These are phyloP conservation scores for Phialophora verrucosa DNA, from an alignment of 2,329 filamentous ascomycete species.

Conservation along the genomic window DNA sequence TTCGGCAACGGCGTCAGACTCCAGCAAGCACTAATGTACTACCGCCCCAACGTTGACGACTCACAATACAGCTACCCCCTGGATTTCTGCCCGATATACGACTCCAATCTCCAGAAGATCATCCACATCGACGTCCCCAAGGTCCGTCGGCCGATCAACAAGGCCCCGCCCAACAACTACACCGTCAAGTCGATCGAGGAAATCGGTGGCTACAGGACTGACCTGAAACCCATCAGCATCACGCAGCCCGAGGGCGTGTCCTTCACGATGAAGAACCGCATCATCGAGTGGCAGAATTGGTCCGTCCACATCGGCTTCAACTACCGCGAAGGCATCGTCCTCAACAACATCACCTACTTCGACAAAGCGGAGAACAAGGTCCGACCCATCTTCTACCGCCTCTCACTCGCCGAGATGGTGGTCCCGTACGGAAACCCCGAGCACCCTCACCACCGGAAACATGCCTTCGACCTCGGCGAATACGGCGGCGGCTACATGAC, in stretches of 20 bases:
- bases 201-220: slow-evolving; percentile 74
- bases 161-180: slow-evolving; percentile 77
- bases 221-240: slow-evolving; percentile 85
- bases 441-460: slow-evolving; percentile 56
- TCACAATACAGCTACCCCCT: slow-evolving; percentile 90
- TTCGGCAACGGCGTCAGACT: slow-evolving; percentile 79
- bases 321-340: slow-evolving; percentile 87
- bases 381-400: slow-evolving; percentile 82
- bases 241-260: slow-evolving; percentile 88
- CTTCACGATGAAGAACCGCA: slow-evolving; percentile 75
- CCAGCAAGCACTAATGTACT: slow-evolving; percentile 96
- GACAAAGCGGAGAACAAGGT: slow-evolving; percentile 72
- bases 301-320: slow-evolving; percentile 93
- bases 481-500: slow-evolving; percentile 58
- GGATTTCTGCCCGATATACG: slow-evolving; percentile 93
- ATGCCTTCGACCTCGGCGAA: slow-evolving; percentile 55
- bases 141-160: slow-evolving; percentile 75
- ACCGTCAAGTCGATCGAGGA: slow-evolving; percentile 73
- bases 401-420: slow-evolving; percentile 92
- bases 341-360: slow-evolving; percentile 88
- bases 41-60: slow-evolving; percentile 81
- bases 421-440: slow-evolving; percentile 70
- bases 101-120: slow-evolving; percentile 77
- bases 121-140: slow-evolving; percentile 84
- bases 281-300: slow-evolving; percentile 91